Percentiles rank a stretch among this genome's conserved stretches.
phyloP scores from a whole-genome alignment of 202 grass and related monocot species.

The Panicum virgatum region DNA sequence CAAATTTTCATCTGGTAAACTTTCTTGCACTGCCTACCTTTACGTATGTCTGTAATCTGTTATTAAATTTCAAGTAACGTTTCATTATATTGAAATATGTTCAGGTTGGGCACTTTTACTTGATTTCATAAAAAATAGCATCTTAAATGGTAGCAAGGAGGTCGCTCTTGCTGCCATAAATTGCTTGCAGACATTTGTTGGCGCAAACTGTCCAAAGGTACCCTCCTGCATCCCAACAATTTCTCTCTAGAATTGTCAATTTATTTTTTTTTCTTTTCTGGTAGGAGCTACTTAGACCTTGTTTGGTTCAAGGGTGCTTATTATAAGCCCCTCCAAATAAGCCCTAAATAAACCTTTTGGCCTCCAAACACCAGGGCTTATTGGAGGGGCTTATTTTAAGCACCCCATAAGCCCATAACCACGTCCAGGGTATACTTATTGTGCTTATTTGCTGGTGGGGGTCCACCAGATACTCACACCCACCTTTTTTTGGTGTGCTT shows the following conservation, averaged over 20 bases:
- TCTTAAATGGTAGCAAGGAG: conserved; percentile 96
- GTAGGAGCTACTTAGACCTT: background rate
- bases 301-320: too few relatives aligned
- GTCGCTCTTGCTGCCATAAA: conserved; percentile 95
- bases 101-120: conserved; percentile 87
- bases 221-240: background rate
- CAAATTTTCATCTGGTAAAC: conserved; percentile 84
- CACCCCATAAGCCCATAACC: too few relatives aligned
- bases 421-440: too few relatives aligned
- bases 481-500: too few relatives aligned
- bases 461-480: too few relatives aligned
- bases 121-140: conserved; percentile 88
- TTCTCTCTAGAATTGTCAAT: conserved; percentile 7
- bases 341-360: too few relatives aligned
- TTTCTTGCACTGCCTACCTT: conserved; percentile 35
- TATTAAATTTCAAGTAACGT: conserved; percentile 29
- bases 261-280: background rate
- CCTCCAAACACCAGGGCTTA: too few relatives aligned
- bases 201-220: conserved; percentile 94
- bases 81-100: conserved; percentile 27
- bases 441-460: too few relatives aligned
- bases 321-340: too few relatives aligned
- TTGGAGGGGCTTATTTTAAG: too few relatives aligned
- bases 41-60: conserved; percentile 16
- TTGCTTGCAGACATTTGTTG: conserved; percentile 86